Evolutionary conservation across 202 grass and related monocot genomes (phyloP).

Genomic region (Schoenoplectus tabernaemontani): DNA sequence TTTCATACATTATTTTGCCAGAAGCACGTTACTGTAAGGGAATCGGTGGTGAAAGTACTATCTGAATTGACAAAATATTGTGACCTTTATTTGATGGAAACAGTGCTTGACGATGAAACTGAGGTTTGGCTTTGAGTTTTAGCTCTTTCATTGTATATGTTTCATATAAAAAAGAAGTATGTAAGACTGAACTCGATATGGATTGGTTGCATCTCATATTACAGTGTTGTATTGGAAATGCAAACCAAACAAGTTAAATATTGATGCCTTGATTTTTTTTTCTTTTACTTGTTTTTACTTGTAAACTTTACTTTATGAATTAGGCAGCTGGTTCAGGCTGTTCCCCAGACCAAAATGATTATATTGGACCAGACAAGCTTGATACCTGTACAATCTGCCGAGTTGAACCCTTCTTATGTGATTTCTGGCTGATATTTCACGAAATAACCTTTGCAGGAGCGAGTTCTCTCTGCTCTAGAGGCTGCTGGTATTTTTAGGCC

Average conservation of each 20-base stretch:
- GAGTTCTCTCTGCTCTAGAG: slow-evolving; percentile 58
- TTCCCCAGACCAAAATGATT: background rate
- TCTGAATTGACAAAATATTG: slow-evolving; percentile 55
- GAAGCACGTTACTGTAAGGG: slow-evolving; percentile 66
- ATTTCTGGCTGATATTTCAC: background rate
- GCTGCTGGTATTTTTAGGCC: slow-evolving; percentile 53
- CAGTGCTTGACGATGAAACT: slow-evolving; percentile 75
- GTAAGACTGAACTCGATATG: background rate
- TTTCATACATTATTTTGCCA: slow-evolving; percentile 31
- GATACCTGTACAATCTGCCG: background rate
- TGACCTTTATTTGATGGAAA: slow-evolving; percentile 95
- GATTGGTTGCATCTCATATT: background rate
- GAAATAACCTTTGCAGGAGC: slow-evolving; percentile 46
- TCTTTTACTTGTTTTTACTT: background rate
- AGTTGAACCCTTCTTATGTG: slow-evolving; percentile 12
- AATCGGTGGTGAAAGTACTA: slow-evolving; percentile 53
- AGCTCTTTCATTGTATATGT: background rate
- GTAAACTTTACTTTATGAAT: background rate
- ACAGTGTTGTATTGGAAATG: background rate
- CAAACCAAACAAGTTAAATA: background rate
- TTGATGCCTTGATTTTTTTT: background rate
- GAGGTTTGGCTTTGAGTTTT: slow-evolving; percentile 39
- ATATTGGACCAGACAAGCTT: background rate
- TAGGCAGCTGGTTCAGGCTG: background rate
- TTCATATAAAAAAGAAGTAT: background rate